Base-by-base conservation (phyloP, 257 asterid genomes). In the Anisodus tanguticus region DNA sequence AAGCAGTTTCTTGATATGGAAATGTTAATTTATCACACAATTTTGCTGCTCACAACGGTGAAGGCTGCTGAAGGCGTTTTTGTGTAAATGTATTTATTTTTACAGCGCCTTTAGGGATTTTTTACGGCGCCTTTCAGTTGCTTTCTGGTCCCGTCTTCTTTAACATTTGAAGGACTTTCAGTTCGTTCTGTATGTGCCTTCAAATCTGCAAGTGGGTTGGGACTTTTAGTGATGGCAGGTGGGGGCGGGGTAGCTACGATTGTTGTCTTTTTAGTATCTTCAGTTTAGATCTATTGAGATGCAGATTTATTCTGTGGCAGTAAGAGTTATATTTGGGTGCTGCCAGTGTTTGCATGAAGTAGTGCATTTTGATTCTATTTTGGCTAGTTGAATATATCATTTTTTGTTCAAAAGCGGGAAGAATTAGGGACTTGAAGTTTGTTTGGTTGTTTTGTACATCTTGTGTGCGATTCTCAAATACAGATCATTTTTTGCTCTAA, bases 1-100 rank as follows among this genome's bases (percentile, higher is more conserved):
- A 85, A 72, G 85, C 79, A 68, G 85, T 53, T 83, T 69, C 79
- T 54, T 83, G 80, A 16, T 82, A 79, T 70, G 86, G 84, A 84
- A 55, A 74, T 69, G 83, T 37, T 87, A 59, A 62, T 51, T 70
- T 26, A 35, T 62, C 87, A 79, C 84, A 51, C 87, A 51, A 41
- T 85, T 82, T 85, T 81, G 83, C 82, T 85, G 78, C 85, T 81
- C 82, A 62, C 9, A 11, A 77, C 2, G 31, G 49, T 77, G 82
- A 54, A 77, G 82, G 66, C 82, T 53, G 82, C 49, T 31, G 49
- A 77, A 53, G 82, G 66, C 66, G 60, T 13, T 77, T 76, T 68
- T 79, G 45, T 82, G 84, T 77, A 68, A 41, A 31, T 77, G 64
- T 31, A 77, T 53, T 15, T 54, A 13, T 77, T 77, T 77, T 77